phyloP scores from a whole-genome alignment of 257 asterid species.

The Przewalskia tangutica region DNA sequence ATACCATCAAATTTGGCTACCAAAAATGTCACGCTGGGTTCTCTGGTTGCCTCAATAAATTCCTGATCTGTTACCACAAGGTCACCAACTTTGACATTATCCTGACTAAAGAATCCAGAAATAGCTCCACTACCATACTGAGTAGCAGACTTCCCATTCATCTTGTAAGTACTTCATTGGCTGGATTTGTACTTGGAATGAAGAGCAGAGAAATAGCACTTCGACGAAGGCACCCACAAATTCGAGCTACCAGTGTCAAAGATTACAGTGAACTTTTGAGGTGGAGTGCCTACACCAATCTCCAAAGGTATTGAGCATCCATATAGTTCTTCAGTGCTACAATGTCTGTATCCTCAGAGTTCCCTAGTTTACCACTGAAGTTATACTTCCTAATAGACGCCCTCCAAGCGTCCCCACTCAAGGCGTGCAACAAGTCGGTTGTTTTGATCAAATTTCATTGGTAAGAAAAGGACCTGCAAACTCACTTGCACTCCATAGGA shows the following conservation, averaged over 20 bases:
- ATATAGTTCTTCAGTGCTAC: conserved; percentile 77
- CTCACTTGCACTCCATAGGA: too few species aligned
- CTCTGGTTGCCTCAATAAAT: conserved; percentile 65
- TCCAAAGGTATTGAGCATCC: conserved; percentile 99
- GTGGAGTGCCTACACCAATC: conserved; percentile 83
- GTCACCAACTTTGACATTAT: conserved; percentile 69
- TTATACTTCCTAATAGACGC: conserved; percentile 54
- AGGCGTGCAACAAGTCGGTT: conserved; percentile 64
- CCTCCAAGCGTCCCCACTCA: conserved; percentile 47
- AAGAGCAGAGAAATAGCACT: conserved; percentile 88
- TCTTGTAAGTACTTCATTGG: conserved; percentile 58
- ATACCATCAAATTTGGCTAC: conserved; percentile 77
- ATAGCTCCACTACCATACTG: conserved; percentile 92
- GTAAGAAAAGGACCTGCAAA: too few species aligned
- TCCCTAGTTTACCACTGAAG: conserved; percentile 41
- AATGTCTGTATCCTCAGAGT: conserved; percentile 56
- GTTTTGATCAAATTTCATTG: conserved; percentile 60
- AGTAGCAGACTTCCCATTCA: conserved; percentile 85
- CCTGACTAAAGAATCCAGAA: conserved; percentile 86
- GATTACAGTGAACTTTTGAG: conserved; percentile 87
- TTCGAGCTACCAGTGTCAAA: conserved; percentile 97
- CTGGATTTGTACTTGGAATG: conserved; percentile 75
- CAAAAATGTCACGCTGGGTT: conserved; percentile 59
- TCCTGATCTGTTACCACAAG: conserved; percentile 70
- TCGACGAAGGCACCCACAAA: conserved; percentile 95